A percentile compares a stretch with the other conserved stretches of the same genome.
Conservation (phyloP, 441 rosid genomes). For the Croton laevigatus region DNA sequence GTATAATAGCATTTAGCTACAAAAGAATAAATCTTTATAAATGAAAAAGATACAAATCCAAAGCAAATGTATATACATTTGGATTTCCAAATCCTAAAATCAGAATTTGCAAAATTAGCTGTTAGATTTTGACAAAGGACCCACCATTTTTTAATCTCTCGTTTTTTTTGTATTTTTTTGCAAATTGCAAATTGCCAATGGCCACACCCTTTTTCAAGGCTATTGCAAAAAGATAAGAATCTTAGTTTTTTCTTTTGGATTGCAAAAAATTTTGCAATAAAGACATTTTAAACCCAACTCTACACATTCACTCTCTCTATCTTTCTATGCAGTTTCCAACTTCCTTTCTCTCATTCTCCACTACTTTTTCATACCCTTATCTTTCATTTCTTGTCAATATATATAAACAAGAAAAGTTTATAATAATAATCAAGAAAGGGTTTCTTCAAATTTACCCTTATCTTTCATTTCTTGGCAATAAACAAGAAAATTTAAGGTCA, state of each 20-base stretch:
- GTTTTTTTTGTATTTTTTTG: conserved; percentile 20
- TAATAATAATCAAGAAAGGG: conserved; percentile 2
- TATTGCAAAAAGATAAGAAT: conserved; percentile 26
- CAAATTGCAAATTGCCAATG: conserved; percentile 25
- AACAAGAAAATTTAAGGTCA: too few species aligned
- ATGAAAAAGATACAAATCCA: not conserved
- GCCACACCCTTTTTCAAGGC: conserved; percentile 31
- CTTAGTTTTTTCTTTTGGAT: conserved; percentile 13
- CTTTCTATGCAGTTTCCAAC: not conserved
- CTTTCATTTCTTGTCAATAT: conserved; percentile 32
- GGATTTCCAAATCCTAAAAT: conserved; percentile 28
- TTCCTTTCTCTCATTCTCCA: conserved; percentile 9
- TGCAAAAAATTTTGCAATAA: conserved; percentile 12
- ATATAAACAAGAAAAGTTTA: not conserved
- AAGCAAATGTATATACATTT: conserved; percentile 8
- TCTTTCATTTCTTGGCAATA: too few species aligned
- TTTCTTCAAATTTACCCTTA: conserved; percentile 19
- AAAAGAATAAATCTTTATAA: not conserved
- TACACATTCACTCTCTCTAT: conserved; percentile 19
- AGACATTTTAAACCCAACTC: conserved; percentile 30
- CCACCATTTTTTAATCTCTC: conserved; percentile 35
- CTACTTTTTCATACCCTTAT: conserved; percentile 27
- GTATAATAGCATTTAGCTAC: too few species aligned
- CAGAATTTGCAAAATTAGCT: conserved; percentile 24
- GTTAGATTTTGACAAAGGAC: conserved; percentile 44